Percentiles rank a stretch among this genome's conserved stretches.
Conservation (phyloP, 1,284 basidiomycete genomes). For the Phaffia rhodozyma region DNA sequence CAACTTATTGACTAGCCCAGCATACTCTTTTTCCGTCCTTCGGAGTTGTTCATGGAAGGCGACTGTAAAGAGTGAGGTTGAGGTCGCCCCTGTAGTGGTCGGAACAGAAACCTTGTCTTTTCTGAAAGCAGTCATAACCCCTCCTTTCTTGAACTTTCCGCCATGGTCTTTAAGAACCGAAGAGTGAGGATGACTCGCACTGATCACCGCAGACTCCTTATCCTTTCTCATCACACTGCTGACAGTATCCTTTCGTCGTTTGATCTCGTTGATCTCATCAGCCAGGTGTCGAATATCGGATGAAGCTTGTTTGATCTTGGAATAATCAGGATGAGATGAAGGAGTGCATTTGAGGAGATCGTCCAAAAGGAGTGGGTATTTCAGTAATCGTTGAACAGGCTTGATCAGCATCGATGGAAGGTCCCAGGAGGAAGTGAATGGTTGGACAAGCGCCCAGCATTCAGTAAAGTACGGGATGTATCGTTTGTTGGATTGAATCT, state of each 20-base stretch:
- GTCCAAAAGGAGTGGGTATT: slow-evolving; percentile 74
- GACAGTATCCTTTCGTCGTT: slow-evolving; percentile 72
- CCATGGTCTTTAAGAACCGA: not conserved
- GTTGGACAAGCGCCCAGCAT: slow-evolving; percentile 54
- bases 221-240: slow-evolving; percentile 36
- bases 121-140: slow-evolving; percentile 7
- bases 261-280: slow-evolving; percentile 71
- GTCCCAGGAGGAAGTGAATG: slow-evolving; percentile 83
- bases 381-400: slow-evolving; percentile 81
- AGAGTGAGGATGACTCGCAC: slow-evolving; percentile 11
- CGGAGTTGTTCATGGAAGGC: slow-evolving; percentile 23
- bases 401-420: slow-evolving; percentile 75
- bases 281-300: slow-evolving; percentile 63
- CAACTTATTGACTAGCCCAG: slow-evolving; percentile 22
- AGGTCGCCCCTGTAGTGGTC: not conserved
- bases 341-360: slow-evolving; percentile 71
- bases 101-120: slow-evolving; percentile 3
- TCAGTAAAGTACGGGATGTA: slow-evolving; percentile 52
- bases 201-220: slow-evolving; percentile 13
- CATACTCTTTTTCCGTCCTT: slow-evolving; percentile 9
- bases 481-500: slow-evolving; percentile 29
- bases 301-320: slow-evolving; percentile 52
- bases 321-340: slow-evolving; percentile 60
- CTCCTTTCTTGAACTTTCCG: not conserved
- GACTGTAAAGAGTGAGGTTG: slow-evolving; percentile 11